Percentiles rank a stretch among this genome's conserved stretches.
Evolutionary conservation across 2,329 filamentous ascomycete species (phyloP).

Genomic region (Furcasterigmium sp.): DNA sequence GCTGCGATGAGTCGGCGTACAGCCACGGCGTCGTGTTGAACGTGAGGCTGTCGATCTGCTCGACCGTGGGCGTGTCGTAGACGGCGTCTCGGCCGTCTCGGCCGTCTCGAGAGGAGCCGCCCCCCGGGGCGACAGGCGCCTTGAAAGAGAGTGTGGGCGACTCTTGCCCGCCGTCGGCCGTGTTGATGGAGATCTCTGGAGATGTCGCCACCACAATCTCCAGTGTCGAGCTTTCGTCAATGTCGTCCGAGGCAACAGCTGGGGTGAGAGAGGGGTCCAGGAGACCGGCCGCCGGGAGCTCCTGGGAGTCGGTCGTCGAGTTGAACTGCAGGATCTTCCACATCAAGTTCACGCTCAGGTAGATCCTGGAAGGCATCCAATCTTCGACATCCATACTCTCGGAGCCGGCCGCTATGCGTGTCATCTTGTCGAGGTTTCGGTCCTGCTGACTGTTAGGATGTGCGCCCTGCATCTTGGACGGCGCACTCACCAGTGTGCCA

Average conservation of each 20-base stretch:
- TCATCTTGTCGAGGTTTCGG: conserved; percentile 41
- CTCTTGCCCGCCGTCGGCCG: conserved; percentile 43
- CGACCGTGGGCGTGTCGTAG: conserved; percentile 22
- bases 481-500: conserved; percentile 32
- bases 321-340: conserved; percentile 47
- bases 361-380: conserved; percentile 47
- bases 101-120: too few relatives aligned
- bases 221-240: conserved; percentile 30
- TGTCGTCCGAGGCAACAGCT: conserved; percentile 19
- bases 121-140: conserved; percentile 14
- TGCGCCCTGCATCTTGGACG: neutral
- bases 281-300: conserved; percentile 29
- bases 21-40: conserved; percentile 37
- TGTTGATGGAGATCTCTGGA: conserved; percentile 45
- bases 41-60: conserved; percentile 28
- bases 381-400: conserved; percentile 42
- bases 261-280: conserved; percentile 36
- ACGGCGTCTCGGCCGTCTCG: conserved; percentile 10
- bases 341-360: conserved; percentile 47
- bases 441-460: conserved; percentile 26
- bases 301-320: conserved; percentile 29
- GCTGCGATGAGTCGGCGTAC: conserved; percentile 34
- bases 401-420: conserved; percentile 40
- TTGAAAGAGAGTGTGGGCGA: conserved; percentile 36
- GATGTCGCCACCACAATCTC: conserved; percentile 47